These are phyloP conservation scores for Phyllosticta citribraziliensis DNA, from an alignment of 2,329 filamentous ascomycete genomes.

Conservation along the genomic window DNA sequence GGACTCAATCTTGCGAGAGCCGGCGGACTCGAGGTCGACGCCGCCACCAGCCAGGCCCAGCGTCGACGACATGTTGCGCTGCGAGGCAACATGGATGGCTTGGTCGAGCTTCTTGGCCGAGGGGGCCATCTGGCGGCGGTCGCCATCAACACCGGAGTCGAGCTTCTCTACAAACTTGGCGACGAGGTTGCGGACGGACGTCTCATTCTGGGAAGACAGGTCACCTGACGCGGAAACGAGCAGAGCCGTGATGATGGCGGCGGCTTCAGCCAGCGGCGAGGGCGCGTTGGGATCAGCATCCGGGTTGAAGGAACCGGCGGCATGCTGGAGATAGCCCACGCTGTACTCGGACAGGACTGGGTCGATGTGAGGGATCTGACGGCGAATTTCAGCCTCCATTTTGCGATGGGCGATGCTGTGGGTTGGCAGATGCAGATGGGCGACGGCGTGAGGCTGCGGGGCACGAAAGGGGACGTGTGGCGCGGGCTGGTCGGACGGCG, in stretches of 20 bases:
- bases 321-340: slow-evolving; percentile 88
- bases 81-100: slow-evolving; percentile 85
- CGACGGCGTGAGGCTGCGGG: background rate
- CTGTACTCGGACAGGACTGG: slow-evolving; percentile 85
- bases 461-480: background rate
- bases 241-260: slow-evolving; percentile 73
- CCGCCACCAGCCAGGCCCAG: slow-evolving; percentile 73
- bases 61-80: slow-evolving; percentile 93
- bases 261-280: slow-evolving; percentile 76
- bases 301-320: slow-evolving; percentile 69
- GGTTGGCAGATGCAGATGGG: background rate
- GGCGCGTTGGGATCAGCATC: slow-evolving; percentile 59
- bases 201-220: slow-evolving; percentile 59
- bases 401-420: slow-evolving; percentile 13
- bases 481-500: background rate
- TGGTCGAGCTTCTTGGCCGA: slow-evolving; percentile 81
- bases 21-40: slow-evolving; percentile 90
- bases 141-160: slow-evolving; percentile 58
- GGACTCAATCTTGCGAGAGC: slow-evolving; percentile 87
- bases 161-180: slow-evolving; percentile 82
- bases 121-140: slow-evolving; percentile 61
- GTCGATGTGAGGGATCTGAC: slow-evolving; percentile 77
- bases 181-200: slow-evolving; percentile 72
- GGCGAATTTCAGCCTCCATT: slow-evolving; percentile 84
- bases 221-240: slow-evolving; percentile 89